Base-by-base conservation (phyloP, 129 eudicot genomes). In the Flaveria linearis region DNA sequence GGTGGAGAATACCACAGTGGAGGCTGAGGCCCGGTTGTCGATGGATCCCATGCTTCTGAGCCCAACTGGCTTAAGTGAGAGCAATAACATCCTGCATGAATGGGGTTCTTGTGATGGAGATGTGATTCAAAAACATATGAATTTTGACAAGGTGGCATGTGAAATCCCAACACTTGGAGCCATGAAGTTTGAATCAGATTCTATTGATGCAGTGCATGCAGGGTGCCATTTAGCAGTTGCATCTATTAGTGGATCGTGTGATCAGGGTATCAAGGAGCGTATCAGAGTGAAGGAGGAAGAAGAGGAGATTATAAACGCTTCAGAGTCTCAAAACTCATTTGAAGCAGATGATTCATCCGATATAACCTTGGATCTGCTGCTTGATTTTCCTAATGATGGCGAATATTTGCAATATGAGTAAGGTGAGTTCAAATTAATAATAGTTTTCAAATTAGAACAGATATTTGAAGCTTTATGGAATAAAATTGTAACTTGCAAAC, bases 21-120 rank as follows among this genome's bases (percentile, higher is more conserved):
- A 86, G 77, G 53, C 5, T 7, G 67, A 72, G 62, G 78, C 83
- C 33, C 82, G 74, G 36, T 76, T 82, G 28, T 73, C 88, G 3
- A 70, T 50, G 76, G 85, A 83, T 25, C 83, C 86, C 1, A 28
- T 71, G 76, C 74, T 64, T 57, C 79, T 78, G 65, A 74, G 76
- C 78, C 79, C 86, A 52, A 74, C 65, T 49, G 84, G 46, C 25
- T 71, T 57, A 71, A 58, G 80, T 9, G 81, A 75, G 30, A 80
- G 76, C 69, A 87, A 85, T 66, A 71, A 85, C 76, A 74, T 78
- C 74, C 77, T 90, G 7, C 70, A 60, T 25, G 81, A 87, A 50
- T 90, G 96, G 98, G 75, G 87, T 71, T 84, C 97, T 23, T 83
- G 80, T 63, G 85, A 80, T 23, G 95, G 86, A 60, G 89, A 88